These are phyloP conservation scores for Aegilops umbellulata DNA, from an alignment of 176 grass and related monocot genomes.

Conservation along the genomic window DNA sequence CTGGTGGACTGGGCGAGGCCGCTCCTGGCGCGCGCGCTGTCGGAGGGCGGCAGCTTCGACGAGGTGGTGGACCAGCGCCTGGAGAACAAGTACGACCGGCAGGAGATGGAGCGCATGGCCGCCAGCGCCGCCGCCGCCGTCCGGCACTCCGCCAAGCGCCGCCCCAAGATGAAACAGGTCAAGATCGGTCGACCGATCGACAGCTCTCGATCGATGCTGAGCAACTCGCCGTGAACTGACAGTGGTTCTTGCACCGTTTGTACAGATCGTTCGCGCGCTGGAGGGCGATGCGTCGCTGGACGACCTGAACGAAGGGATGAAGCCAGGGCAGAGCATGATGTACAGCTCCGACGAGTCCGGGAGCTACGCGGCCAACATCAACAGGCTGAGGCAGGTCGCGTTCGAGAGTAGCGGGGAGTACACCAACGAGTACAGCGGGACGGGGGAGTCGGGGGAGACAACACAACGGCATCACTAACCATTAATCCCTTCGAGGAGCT, in stretches of 20 bases:
- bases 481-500: neutral
- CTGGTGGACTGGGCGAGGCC: constrained; percentile 94
- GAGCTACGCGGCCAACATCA: constrained; percentile 66
- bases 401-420: constrained; percentile 63
- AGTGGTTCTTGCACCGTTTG: neutral
- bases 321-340: constrained; percentile 73
- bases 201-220: too few species aligned
- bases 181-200: too few species aligned
- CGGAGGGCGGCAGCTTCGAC: constrained; percentile 38
- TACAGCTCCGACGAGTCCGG: constrained; percentile 65
- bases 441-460: constrained; percentile 48
- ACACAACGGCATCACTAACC: neutral
- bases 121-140: constrained; percentile 77
- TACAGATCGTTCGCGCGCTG: constrained; percentile 78
- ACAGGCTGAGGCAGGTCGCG: constrained; percentile 54
- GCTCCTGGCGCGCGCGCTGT: constrained; percentile 52
- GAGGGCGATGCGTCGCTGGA: constrained; percentile 87
- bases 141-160: constrained; percentile 81
- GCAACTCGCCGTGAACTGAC: neutral
- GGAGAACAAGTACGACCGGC: constrained; percentile 51
- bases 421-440: constrained; percentile 69
- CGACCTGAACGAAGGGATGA: constrained; percentile 83
- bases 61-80: constrained; percentile 67
- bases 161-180: constrained; percentile 96
- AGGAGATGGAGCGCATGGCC: constrained; percentile 75